Evolutionary conservation across 75 land plant species (phyloP), one percentile per base, ranked within the genome.

Genomic region (Larix kaempferi): DNA sequence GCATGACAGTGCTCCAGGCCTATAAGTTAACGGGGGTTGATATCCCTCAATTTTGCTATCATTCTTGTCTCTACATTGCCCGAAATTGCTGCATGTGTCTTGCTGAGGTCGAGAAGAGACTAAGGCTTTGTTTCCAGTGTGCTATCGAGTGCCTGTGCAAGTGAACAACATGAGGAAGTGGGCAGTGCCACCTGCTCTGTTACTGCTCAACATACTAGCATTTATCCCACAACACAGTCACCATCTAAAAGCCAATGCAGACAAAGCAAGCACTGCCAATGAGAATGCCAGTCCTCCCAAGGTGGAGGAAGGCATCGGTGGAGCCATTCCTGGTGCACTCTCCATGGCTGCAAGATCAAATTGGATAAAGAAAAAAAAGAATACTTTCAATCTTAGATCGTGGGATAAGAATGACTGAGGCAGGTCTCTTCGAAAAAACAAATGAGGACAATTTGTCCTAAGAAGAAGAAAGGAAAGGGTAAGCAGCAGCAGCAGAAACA

Each of bases 361-460:
- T 77, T 96, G 80, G 99, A 96, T 73, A 96, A 94, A 74, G 99
- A 89, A 52, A 96, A 94, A 74, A 96, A 90, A 74, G 33, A 29
- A 86, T 92, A 13, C 84, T 96, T 21, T 85, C 99, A 22, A 90
- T 96, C 74, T 79, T 94, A 7, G 99, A 96, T 72, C 79, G 90
- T 64, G 99, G 99, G 77, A 94, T 96, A 60, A 98, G 99, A 22
- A 96, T 96, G 99, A 96, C 99, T n/a, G 94, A 96, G 67, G 98
- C 94, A 65, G 99, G 94, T 81, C 80, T 96, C 6, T 91, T 96
- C 33, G 16, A 33, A 16, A 66, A 96, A 96, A 87, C 92, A 96
- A 78, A 86, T 96, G 82, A 98, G 99, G 19, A 96, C 99, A 27
- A 94, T 96, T 58, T 29, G 33, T 29, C 33, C 33, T 29, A 29